Base-by-base conservation (phyloP, 2,329 filamentous ascomycete species). In the Claviceps sp. region DNA sequence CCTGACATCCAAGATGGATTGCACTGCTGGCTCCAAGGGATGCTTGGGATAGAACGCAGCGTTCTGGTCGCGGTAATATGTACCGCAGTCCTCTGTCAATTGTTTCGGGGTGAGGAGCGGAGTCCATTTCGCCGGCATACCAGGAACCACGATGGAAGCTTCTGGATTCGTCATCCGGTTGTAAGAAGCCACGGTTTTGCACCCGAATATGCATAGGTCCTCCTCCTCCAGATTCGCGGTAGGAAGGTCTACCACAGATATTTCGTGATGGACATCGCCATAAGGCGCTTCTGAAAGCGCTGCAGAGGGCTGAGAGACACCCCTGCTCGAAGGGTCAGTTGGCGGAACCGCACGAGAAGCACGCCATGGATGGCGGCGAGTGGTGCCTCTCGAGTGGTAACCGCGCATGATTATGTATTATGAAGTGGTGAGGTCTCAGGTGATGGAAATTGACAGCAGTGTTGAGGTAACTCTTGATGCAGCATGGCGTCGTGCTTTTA, bases 51-150 rank as follows among this genome's bases (percentile, higher is more conserved):
- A 77, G 3, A 65, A 67, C 0, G 75, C 75, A 0, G 76, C 72
- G 54, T 82, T 82, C 3, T 65, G 60, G 57, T 82, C 78, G 3
- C 76, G 74, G 54, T 70, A 80, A 57, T 74, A 81, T 0, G 65
- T 57, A 2, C 74, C 75, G 7, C 55, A 59, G 55, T 82, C 79
- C 57, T 73, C 61, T 2, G 5, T 37, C 10, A 78, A 62, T 39
- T 62, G 56, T 16, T 52, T 56, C 8, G 68, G 59, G 4, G 58
- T 38, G 0, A 55, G 8, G 1, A 66, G 65, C 1, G 76, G 75
- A 1, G 70, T 72, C 75, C 75, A 80, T 61, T 34, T 38, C 2
- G 74, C 70, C 13, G 76, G 77, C 56, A 65, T 68, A 17, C 30
- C 45, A 37, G 45, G 45, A 13, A 47, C n/a, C 30, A 16, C 5